Evolutionary conservation across 805 yeast species (phyloP).

Genomic region (Lipomyces lipofer): DNA sequence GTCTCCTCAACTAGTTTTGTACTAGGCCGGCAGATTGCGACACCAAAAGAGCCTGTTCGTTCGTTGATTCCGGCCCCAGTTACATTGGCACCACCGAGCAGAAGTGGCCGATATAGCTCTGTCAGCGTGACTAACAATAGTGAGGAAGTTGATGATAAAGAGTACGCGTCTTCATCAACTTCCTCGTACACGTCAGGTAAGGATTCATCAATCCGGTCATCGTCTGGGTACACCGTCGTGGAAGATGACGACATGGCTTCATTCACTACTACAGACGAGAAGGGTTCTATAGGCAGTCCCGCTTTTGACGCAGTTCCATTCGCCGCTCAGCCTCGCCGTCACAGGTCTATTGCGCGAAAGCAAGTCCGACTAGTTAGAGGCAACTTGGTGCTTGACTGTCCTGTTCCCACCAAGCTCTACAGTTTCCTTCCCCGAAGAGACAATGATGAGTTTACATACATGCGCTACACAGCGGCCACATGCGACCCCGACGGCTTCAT

Average conservation of each 20-base stretch:
- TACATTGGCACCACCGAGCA: too few relatives aligned
- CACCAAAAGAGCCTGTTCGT: too few relatives aligned
- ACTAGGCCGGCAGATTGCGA: neutral
- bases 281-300: slow-evolving; percentile 19
- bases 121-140: slow-evolving; percentile 8
- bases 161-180: neutral
- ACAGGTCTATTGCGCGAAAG: slow-evolving; percentile 57
- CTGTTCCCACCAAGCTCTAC: slow-evolving; percentile 85
- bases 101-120: too few relatives aligned
- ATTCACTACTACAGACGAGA: slow-evolving; percentile 3
- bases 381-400: slow-evolving; percentile 86
- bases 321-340: slow-evolving; percentile 46
- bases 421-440: slow-evolving; percentile 84
- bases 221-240: slow-evolving; percentile 7
- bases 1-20: too few relatives aligned
- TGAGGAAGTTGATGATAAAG: neutral
- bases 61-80: too few relatives aligned
- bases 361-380: slow-evolving; percentile 77
- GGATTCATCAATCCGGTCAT: neutral
- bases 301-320: slow-evolving; percentile 24
- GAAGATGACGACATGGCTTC: slow-evolving; percentile 14
- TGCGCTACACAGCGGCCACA: slow-evolving; percentile 97
- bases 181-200: slow-evolving; percentile 2
- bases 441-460: slow-evolving; percentile 88
- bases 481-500: slow-evolving; percentile 86